phyloP scores from a whole-genome alignment of 306 rosid genomes.

The Ziziphus jujuba region DNA sequence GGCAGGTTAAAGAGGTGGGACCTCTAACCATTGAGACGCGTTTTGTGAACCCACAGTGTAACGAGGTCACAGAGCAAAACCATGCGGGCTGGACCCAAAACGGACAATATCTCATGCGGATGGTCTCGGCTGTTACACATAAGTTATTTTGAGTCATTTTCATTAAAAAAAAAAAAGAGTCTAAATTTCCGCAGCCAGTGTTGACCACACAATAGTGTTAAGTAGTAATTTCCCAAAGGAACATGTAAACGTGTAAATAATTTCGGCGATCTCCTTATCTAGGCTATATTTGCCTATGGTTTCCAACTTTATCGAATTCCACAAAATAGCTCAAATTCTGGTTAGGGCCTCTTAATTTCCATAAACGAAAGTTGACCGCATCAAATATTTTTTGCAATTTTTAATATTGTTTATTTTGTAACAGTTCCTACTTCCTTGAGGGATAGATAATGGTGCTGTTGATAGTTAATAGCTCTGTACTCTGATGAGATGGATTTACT shows the following conservation, averaged over 20 bases:
- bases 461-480: neutral
- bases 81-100: no score
- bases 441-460: constrained; percentile 21
- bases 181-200: no score
- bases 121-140: no score
- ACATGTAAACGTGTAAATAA: constrained; percentile 11
- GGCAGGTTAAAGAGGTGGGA: no score
- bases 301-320: constrained; percentile 26
- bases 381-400: constrained; percentile 28
- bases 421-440: constrained; percentile 40
- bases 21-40: no score
- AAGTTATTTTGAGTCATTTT: no score
- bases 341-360: constrained; percentile 40
- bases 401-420: constrained; percentile 24
- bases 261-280: constrained; percentile 33
- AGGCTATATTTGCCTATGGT: constrained; percentile 1
- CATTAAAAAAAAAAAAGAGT: no score
- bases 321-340: constrained; percentile 27
- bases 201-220: no score
- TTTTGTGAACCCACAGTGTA: no score
- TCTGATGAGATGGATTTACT: neutral
- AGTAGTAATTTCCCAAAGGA: no score
- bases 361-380: constrained; percentile 40
- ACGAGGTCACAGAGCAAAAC: no score
- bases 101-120: no score